Conservation (phyloP, 2,329 filamentous ascomycete species). For the Spiromastix sp. region DNA sequence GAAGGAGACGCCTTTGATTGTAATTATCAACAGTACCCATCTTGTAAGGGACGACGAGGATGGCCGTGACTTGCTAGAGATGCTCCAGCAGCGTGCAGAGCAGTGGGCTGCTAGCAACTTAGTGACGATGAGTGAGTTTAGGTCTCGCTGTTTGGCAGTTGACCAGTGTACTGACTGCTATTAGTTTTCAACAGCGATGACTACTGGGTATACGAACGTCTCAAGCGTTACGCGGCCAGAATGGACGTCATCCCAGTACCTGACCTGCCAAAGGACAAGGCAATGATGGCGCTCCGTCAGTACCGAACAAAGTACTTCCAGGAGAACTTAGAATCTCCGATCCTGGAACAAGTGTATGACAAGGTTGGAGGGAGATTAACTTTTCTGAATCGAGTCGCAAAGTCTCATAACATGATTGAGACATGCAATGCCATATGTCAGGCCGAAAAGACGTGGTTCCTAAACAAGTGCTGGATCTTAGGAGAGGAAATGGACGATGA, state of each 20-base stretch:
- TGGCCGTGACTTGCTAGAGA: slow-evolving; percentile 83
- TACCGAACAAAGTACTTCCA: slow-evolving; percentile 73
- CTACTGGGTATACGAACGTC: slow-evolving; percentile 94
- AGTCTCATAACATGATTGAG: slow-evolving; percentile 65
- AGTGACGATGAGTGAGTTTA: slow-evolving; percentile 52
- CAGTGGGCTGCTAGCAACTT: slow-evolving; percentile 91
- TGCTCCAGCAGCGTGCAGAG: slow-evolving; percentile 90
- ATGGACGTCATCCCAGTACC: slow-evolving; percentile 87
- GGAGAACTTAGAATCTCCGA: slow-evolving; percentile 41
- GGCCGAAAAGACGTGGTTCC: slow-evolving; percentile 66
- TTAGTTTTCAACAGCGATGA: slow-evolving; percentile 92
- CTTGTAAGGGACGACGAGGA: slow-evolving; percentile 84
- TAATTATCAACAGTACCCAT: slow-evolving; percentile 93
- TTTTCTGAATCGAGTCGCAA: slow-evolving; percentile 85
- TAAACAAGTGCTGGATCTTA: slow-evolving; percentile 70
- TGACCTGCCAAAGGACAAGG: slow-evolving; percentile 70
- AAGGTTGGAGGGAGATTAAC: slow-evolving; percentile 79
- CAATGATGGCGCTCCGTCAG: slow-evolving; percentile 63
- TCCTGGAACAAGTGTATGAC: slow-evolving; percentile 71
- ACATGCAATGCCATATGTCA: slow-evolving; percentile 65
- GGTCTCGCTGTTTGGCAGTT: not conserved
- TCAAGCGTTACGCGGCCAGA: slow-evolving; percentile 84
- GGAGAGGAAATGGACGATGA: slow-evolving; percentile 82
- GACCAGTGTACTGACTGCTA: not conserved
- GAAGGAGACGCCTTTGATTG: slow-evolving; percentile 61